These are phyloP conservation scores for Hypholoma fasciculare DNA, from an alignment of 768 basidiomycete genomes.

Conservation along the genomic window DNA sequence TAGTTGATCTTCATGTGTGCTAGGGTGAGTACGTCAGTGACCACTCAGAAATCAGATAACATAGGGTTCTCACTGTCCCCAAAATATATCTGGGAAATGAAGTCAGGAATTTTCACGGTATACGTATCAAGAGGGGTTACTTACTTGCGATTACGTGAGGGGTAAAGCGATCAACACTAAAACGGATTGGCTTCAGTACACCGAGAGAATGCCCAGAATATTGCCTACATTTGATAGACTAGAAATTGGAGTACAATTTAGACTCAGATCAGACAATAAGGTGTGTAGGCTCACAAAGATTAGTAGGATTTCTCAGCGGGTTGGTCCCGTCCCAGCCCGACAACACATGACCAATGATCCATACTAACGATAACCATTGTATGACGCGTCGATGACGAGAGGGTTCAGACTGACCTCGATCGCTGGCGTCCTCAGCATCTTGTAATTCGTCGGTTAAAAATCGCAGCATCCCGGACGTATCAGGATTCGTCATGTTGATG, in stretches of 20 bases:
- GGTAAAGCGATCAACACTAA: constrained; percentile 73
- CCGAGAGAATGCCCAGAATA: not conserved
- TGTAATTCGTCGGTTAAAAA: constrained; percentile 80
- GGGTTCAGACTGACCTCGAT: constrained; percentile 50
- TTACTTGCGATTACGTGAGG: constrained; percentile 76
- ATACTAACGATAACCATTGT: constrained; percentile 29
- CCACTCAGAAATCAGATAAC: not conserved
- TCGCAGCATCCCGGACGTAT: constrained; percentile 73
- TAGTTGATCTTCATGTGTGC: constrained; percentile 71
- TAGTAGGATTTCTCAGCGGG: constrained; percentile 60
- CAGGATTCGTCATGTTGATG: constrained; percentile 69
- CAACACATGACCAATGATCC: constrained; percentile 55
- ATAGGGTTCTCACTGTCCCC: constrained; percentile 49
- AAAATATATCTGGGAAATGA: constrained; percentile 60
- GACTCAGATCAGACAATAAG: not conserved
- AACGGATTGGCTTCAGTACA: not conserved
- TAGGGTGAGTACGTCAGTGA: not conserved
- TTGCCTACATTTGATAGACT: constrained; percentile 41
- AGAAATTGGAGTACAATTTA: not conserved
- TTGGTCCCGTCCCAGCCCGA: constrained; percentile 68
- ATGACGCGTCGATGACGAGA: constrained; percentile 10
- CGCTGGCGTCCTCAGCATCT: constrained; percentile 74
- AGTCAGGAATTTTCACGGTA: constrained; percentile 3
- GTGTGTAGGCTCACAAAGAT: constrained; percentile 48
- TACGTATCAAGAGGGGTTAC: constrained; percentile 22